These are phyloP conservation scores for Leccinum obscurum DNA, from an alignment of 768 basidiomycete genomes.

Conservation along the genomic window DNA sequence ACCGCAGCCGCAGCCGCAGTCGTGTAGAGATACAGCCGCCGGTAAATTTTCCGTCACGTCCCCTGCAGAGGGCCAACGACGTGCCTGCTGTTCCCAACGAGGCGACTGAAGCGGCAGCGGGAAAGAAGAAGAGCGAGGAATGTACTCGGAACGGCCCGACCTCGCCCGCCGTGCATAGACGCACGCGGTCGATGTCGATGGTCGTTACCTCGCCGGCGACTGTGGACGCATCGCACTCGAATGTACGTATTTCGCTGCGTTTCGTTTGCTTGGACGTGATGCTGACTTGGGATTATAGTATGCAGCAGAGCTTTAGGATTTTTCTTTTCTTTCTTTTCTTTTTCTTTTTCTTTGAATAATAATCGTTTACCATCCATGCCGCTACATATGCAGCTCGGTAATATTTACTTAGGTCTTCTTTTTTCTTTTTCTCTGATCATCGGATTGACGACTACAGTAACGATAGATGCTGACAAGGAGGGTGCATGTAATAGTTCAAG, in stretches of 20 bases:
- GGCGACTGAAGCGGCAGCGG: neutral
- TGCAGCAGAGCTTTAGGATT: constrained; percentile 26
- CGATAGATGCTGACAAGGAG: neutral
- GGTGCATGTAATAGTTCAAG: constrained; percentile 21
- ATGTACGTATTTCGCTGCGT: constrained; percentile 10
- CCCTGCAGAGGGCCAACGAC: neutral
- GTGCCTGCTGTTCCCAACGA: neutral
- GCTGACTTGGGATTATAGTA: constrained; percentile 16
- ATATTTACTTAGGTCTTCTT: neutral
- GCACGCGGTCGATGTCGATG: constrained; percentile 31
- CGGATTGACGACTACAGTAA: neutral
- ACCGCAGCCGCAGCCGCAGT: neutral
- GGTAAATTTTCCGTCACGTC: neutral
- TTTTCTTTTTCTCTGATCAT: neutral
- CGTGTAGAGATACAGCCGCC: neutral
- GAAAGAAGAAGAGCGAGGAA: neutral
- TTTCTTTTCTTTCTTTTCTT: neutral
- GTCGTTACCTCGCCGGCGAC: constrained; percentile 19
- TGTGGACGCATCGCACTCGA: constrained; percentile 13
- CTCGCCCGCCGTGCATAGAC: constrained; percentile 22
- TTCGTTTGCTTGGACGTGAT: neutral
- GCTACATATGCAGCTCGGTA: constrained; percentile 4
- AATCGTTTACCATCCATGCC: neutral
- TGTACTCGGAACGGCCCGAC: constrained; percentile 2
- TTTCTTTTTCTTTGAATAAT: neutral